Evolutionary conservation across 1,139 yeast species (phyloP).

Genomic region (Hansenula anomala): DNA sequence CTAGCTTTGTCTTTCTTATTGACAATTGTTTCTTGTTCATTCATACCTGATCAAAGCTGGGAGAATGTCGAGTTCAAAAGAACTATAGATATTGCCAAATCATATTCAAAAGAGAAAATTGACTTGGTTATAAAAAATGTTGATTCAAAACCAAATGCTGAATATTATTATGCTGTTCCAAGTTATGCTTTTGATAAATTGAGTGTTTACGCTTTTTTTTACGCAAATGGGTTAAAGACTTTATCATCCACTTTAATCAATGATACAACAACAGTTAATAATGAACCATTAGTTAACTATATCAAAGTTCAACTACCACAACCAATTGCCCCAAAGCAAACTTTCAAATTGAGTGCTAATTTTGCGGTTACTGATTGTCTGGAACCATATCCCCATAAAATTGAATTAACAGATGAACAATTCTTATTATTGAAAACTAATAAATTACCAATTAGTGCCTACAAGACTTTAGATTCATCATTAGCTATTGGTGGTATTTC

Average conservation of each 20-base stretch:
- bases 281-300: constrained; percentile 25
- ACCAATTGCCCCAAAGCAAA: constrained; percentile 63
- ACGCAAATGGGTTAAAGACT: constrained; percentile 26
- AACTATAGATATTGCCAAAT: constrained; percentile 56
- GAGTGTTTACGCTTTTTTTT: constrained; percentile 41
- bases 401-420: constrained; percentile 61
- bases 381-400: constrained; percentile 59
- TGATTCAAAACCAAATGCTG: constrained; percentile 46
- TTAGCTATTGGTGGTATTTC: constrained; percentile 49
- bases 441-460: constrained; percentile 59
- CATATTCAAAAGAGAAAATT: constrained; percentile 64
- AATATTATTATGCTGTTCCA: constrained; percentile 52
- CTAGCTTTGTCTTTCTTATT: constrained; percentile 6
- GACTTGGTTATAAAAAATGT: constrained; percentile 55
- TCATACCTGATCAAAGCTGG: constrained; percentile 28
- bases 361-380: constrained; percentile 46
- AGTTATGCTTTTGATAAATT: constrained; percentile 39
- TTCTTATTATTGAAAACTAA: constrained; percentile 48
- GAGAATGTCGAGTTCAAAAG: constrained; percentile 30
- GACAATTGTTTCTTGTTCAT: constrained; percentile 7
- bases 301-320: constrained; percentile 51
- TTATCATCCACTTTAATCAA: constrained; percentile 30
- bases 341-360: constrained; percentile 45
- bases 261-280: constrained; percentile 23
- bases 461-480: constrained; percentile 49